Conservation (phyloP, 2,329 filamentous ascomycete genomes). For the Diplodia intermedia region DNA sequence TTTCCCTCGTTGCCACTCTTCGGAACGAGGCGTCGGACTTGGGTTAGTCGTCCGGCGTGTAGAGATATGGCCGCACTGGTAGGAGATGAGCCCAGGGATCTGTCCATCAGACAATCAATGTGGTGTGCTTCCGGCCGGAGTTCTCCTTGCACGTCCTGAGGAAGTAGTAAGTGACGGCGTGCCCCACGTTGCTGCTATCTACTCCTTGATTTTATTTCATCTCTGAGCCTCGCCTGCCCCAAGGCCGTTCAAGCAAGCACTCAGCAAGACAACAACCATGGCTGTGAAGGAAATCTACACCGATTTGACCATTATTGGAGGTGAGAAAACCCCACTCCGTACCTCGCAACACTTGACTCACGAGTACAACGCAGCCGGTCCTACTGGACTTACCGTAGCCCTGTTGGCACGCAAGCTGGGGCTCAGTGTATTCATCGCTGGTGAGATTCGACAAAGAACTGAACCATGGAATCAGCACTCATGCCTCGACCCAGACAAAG, state of each 20-base stretch:
- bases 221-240: not conserved
- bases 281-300: conserved; percentile 25
- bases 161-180: not conserved
- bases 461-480: not conserved
- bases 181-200: not conserved
- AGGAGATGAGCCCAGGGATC: not conserved
- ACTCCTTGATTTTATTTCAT: not conserved
- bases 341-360: not conserved
- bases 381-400: conserved; percentile 56
- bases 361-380: conserved; percentile 47
- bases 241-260: not conserved
- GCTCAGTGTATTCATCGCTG: conserved; percentile 50
- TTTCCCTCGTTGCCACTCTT: not conserved
- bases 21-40: not conserved
- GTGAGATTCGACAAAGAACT: not conserved
- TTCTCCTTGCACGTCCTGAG: not conserved
- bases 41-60: not conserved
- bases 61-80: not conserved
- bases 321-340: conserved; percentile 13
- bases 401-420: conserved; percentile 54
- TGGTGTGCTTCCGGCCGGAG: not conserved
- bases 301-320: conserved; percentile 35
- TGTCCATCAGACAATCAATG: not conserved
- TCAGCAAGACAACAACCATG: conserved; percentile 4
- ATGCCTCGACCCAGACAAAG: conserved; percentile 17